Evolutionary conservation across 2,329 filamentous ascomycete species (phyloP).

Genomic region (Colletotrichum sp.): DNA sequence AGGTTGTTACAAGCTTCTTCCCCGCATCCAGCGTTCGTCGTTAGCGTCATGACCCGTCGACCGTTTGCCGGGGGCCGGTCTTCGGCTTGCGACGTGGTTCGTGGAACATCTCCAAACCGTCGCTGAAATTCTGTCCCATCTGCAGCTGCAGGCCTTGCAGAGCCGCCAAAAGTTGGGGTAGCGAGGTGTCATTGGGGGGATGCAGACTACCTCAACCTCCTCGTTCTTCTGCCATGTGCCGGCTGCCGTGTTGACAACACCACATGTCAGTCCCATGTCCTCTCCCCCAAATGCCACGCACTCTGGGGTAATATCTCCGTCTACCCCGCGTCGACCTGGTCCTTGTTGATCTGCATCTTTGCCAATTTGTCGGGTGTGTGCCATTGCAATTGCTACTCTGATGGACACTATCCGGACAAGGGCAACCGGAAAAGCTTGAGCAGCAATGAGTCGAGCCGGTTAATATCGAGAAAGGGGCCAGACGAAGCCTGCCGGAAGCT

Average conservation of each 20-base stretch:
- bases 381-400: neutral
- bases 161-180: slow-evolving; percentile 18
- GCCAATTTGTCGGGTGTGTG: neutral
- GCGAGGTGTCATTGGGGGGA: neutral
- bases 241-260: neutral
- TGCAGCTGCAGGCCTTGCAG: neutral
- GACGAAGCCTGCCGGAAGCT: neutral
- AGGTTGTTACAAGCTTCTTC: neutral
- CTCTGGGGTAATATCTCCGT: slow-evolving; percentile 12
- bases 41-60: neutral
- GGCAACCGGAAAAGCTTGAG: neutral
- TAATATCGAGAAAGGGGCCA: neutral
- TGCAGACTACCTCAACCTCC: neutral
- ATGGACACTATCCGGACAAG: neutral
- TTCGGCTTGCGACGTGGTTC: slow-evolving; percentile 11
- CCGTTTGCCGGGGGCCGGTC: neutral
- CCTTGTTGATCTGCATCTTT: neutral
- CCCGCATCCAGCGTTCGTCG: neutral
- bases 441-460: neutral
- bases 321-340: slow-evolving; percentile 3
- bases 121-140: slow-evolving; percentile 10
- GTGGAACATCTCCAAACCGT: slow-evolving; percentile 11
- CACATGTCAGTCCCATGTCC: neutral
- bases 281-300: neutral
- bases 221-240: neutral